Evolutionary conservation across 2,329 filamentous ascomycete genomes (phyloP).

Genomic region (Aspergillus texensis): DNA sequence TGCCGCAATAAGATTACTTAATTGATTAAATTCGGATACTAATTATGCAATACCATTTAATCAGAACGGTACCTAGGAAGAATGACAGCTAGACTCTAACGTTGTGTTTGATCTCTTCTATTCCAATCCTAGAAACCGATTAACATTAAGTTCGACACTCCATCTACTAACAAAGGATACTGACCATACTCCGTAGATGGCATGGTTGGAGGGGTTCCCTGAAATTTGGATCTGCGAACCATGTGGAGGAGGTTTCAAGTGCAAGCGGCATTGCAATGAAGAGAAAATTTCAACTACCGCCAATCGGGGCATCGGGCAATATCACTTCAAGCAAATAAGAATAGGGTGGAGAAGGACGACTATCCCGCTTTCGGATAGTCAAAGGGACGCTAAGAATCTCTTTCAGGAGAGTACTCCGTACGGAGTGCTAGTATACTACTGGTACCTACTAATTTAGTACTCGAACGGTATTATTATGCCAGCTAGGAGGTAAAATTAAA

Average conservation of each 20-base stretch:
- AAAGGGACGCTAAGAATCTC: not conserved
- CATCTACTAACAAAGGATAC: not conserved
- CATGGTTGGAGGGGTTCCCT: constrained; percentile 2
- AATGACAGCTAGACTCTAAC: not conserved
- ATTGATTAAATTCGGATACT: not conserved
- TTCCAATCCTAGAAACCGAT: not conserved
- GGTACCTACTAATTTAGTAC: not conserved
- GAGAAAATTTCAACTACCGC: not conserved
- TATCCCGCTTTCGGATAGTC: not conserved
- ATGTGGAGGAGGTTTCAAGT: constrained; percentile 19
- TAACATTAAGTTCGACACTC: no score
- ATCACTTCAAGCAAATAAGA: constrained; percentile 12
- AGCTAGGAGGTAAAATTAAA: not conserved
- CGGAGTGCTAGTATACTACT: no score
- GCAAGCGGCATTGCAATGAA: constrained; percentile 14
- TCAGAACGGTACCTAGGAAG: not conserved
- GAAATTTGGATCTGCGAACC: constrained; percentile 33
- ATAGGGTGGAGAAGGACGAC: not conserved
- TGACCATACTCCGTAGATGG: not conserved
- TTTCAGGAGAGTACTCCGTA: not conserved
- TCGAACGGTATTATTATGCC: not conserved
- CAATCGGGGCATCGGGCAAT: constrained; percentile 5
- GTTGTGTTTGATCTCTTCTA: not conserved
- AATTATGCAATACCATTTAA: not conserved
- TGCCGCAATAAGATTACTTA: not conserved